Conservation (phyloP, 805 yeast genomes). For the Candida anglica region DNA sequence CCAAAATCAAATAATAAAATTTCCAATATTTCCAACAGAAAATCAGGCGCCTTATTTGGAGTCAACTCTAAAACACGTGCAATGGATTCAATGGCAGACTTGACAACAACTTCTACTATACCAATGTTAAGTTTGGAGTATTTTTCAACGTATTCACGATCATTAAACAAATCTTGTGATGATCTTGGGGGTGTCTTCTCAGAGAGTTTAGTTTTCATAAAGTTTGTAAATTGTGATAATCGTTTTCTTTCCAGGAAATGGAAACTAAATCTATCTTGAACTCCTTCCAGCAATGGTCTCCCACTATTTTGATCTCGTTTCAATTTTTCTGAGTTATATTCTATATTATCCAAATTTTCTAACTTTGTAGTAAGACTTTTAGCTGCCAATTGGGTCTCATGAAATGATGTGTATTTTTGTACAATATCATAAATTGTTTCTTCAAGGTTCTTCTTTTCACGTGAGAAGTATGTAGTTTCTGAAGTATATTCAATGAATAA, state of each 20-base stretch:
- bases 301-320: not conserved
- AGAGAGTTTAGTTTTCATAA: slow-evolving; percentile 47
- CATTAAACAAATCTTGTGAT: slow-evolving; percentile 9
- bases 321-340: slow-evolving; percentile 9
- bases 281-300: not conserved
- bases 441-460: slow-evolving; percentile 68
- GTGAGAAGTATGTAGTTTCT: slow-evolving; percentile 63
- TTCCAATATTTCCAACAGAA: slow-evolving; percentile 64
- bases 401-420: slow-evolving; percentile 36
- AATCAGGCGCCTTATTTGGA: slow-evolving; percentile 57
- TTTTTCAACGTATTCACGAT: slow-evolving; percentile 16
- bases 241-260: slow-evolving; percentile 38
- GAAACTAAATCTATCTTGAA: slow-evolving; percentile 25
- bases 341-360: slow-evolving; percentile 29
- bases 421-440: slow-evolving; percentile 45
- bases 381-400: slow-evolving; percentile 33
- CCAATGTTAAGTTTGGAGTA: slow-evolving; percentile 32
- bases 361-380: slow-evolving; percentile 29
- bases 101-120: slow-evolving; percentile 60
- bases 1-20: slow-evolving; percentile 68
- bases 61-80: slow-evolving; percentile 73
- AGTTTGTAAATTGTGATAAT: slow-evolving; percentile 50
- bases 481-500: slow-evolving; percentile 66
- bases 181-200: slow-evolving; percentile 35
- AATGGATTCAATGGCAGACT: slow-evolving; percentile 70